These are phyloP conservation scores for Erysiphe neolycopersici DNA, from an alignment of 2,329 filamentous ascomycete genomes.

Conservation along the genomic window DNA sequence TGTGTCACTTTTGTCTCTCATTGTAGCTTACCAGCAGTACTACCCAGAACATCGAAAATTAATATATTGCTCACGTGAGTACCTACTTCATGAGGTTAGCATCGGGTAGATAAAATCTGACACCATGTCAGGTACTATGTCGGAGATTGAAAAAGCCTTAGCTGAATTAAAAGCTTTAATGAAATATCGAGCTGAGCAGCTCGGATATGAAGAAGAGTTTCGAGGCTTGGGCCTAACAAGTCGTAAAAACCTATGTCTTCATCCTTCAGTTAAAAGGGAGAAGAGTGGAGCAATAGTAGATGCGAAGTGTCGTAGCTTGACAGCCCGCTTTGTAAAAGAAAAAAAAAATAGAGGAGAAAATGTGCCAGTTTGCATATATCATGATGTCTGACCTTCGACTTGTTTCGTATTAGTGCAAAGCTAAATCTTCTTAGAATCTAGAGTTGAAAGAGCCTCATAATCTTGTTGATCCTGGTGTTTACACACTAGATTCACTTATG, in stretches of 20 bases:
- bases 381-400: slow-evolving; percentile 35
- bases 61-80: slow-evolving; percentile 78
- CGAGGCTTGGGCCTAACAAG: slow-evolving; percentile 77
- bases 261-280: slow-evolving; percentile 85
- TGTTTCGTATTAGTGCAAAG: neutral
- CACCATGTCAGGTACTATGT: slow-evolving; percentile 52
- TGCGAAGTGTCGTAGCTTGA: slow-evolving; percentile 82
- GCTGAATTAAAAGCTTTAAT: slow-evolving; percentile 78
- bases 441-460: slow-evolving; percentile 89
- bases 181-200: slow-evolving; percentile 73
- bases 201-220: slow-evolving; percentile 85
- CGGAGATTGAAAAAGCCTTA: slow-evolving; percentile 93
- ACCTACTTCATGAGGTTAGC: neutral
- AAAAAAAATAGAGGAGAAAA: slow-evolving; percentile 90
- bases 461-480: slow-evolving; percentile 78
- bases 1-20: slow-evolving; percentile 77
- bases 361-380: slow-evolving; percentile 83
- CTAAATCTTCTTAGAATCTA: slow-evolving; percentile 36
- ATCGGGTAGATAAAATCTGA: neutral
- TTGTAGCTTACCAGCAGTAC: slow-evolving; percentile 87
- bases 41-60: slow-evolving; percentile 85
- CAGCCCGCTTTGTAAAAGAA: slow-evolving; percentile 89
- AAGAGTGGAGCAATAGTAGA: slow-evolving; percentile 90
- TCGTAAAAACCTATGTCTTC: slow-evolving; percentile 88
- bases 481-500: slow-evolving; percentile 74